Evolutionary conservation across 495 filamentous ascomycete genomes (phyloP).

Genomic region (Corynascus novoguineensis): DNA sequence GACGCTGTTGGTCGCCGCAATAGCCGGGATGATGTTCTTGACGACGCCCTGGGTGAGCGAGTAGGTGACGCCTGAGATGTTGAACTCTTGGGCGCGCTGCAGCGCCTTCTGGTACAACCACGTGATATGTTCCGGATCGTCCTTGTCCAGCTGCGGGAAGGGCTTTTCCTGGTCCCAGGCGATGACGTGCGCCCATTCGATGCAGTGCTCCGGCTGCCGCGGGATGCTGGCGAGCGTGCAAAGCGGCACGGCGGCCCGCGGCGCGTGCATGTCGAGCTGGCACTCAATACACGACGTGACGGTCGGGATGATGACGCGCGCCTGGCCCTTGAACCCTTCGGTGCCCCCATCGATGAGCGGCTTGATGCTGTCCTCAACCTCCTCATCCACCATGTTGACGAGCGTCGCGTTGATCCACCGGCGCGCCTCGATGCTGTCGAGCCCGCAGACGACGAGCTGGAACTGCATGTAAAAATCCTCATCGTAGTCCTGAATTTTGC

Average conservation of each 20-base stretch:
- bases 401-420: conserved; percentile 97
- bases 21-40: conserved; percentile 99
- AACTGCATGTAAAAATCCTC: conserved; percentile 99
- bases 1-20: conserved; percentile 95
- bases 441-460: conserved; percentile 85
- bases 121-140: conserved; percentile 93
- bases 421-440: conserved; percentile 94
- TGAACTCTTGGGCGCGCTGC: conserved; percentile 75
- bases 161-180: conserved; percentile 60
- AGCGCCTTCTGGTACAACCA: conserved; percentile 92
- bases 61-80: conserved; percentile 91
- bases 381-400: conserved; percentile 74
- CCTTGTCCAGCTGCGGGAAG: conserved; percentile 73
- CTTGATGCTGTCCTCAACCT: conserved; percentile 71
- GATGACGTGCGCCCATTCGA: conserved; percentile 96
- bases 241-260: conserved; percentile 85
- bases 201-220: conserved; percentile 94
- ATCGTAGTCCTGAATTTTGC: conserved; percentile 95
- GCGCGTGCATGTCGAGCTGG: conserved; percentile 96
- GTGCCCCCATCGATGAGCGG: conserved; percentile 95
- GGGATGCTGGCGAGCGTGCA: conserved; percentile 97
- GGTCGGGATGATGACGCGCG: conserved; percentile 85
- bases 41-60: conserved; percentile 96
- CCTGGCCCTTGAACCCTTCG: conserved; percentile 97
- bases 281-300: conserved; percentile 96